phyloP scores from a whole-genome alignment of 352 stramenopile species.

The Albugo candida region DNA sequence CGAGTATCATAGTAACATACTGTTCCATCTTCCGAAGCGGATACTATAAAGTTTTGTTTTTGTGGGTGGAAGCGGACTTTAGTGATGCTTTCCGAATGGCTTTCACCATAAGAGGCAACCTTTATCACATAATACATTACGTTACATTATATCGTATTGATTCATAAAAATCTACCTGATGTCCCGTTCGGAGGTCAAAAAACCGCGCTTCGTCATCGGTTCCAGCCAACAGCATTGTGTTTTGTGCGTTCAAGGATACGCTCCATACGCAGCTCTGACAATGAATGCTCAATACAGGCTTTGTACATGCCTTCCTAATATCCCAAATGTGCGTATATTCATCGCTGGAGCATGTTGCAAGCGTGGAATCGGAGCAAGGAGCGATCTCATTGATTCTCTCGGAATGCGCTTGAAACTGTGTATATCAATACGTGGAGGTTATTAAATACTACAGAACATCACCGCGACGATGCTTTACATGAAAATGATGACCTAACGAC shows the following conservation, averaged over 20 bases:
- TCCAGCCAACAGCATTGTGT: constrained; percentile 51
- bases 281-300: constrained; percentile 38
- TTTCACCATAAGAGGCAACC: constrained; percentile 72
- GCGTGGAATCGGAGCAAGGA: constrained; percentile 35
- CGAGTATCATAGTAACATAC: constrained; percentile 81
- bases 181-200: constrained; percentile 51
- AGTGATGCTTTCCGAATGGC: constrained; percentile 77
- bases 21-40: constrained; percentile 79
- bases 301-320: constrained; percentile 15
- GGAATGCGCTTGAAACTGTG: constrained; percentile 47
- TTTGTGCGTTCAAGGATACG: constrained; percentile 43
- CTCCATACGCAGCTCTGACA: constrained; percentile 55
- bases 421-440: not conserved
- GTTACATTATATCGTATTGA: not conserved
- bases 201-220: constrained; percentile 68
- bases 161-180: constrained; percentile 7
- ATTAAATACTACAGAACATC: not conserved
- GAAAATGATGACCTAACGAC: constrained; percentile 32
- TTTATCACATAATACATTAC: constrained; percentile 5
- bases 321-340: constrained; percentile 78
- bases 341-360: constrained; percentile 73
- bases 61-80: constrained; percentile 74
- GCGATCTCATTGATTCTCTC: constrained; percentile 69
- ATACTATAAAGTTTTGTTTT: constrained; percentile 57
- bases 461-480: constrained; percentile 13